Base-by-base conservation (phyloP, 2,329 filamentous ascomycete genomes). In the Fragosphaeria purpurea region DNA sequence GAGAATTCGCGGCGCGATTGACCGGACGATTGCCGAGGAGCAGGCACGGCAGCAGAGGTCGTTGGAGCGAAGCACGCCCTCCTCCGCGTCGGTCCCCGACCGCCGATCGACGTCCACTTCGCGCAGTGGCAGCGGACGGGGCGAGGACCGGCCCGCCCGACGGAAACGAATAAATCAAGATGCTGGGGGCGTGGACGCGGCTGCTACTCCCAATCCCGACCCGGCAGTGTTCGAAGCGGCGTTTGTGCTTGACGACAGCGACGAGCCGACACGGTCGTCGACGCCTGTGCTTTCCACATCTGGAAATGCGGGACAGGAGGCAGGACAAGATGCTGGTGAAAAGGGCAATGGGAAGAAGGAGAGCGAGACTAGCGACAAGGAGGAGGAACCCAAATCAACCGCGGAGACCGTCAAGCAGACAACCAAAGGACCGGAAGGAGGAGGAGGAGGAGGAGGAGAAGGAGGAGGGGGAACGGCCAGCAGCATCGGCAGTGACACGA, bases 11-110 rank as follows among this genome's bases (percentile, higher is more conserved):
- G 86, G 85, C 61, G 86, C 85, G 53, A 88, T 95, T 65, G 87
- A 95, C 65, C 82, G 83, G 60, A 85, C 85, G 61, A 93, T 96
- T 61, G 86, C 88, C 61, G 88, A 95, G 70, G 90, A 96, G 70
- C 88, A 95, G 68, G 86, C 88, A 52, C 85, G 87, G 52, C 85
- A 89, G 63, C 79, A 79, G 62, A 67, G 72, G 47, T 59, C 70
- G 41, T 60, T 73, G 55, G 64, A 73, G 5, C 71, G 73, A 48
- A 68, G 59, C 61, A 65, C 58, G 67, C 67, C 49, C 1, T 47
- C 49, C 51, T 60, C 69, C 60, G 60, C 65, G 61, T 65, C 69
- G 53, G 54, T 72, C 61, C 58, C 75, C 50, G 63, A 70, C 54
- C 65, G 73, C 55, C 65, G 70, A 48, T 70, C 73, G 7, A 69